Conservation (phyloP, 176 grass and related monocot genomes). For the Cocos nucifera region DNA sequence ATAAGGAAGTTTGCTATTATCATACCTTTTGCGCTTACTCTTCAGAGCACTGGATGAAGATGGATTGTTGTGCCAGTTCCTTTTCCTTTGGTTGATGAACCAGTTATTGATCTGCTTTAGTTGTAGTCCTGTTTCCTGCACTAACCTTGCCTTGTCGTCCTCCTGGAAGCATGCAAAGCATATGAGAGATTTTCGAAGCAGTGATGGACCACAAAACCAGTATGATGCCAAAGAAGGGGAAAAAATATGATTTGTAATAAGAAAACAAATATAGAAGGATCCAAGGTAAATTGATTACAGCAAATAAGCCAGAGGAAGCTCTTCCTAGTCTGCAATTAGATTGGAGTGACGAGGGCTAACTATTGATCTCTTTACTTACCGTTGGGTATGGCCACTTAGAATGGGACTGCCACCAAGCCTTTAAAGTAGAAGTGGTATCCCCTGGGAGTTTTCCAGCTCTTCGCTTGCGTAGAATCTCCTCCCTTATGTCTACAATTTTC, state of each 20-base stretch:
- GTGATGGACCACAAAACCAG: too few species aligned
- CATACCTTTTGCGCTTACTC: constrained; percentile 88
- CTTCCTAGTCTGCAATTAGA: too few species aligned
- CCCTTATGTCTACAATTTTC: constrained; percentile 89
- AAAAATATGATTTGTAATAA: too few species aligned
- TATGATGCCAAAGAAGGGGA: too few species aligned
- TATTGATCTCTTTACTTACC: constrained; percentile 20
- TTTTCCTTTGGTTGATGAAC: constrained; percentile 98
- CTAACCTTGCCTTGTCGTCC: constrained; percentile 83
- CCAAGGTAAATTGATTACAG: neutral
- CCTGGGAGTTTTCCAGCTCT: constrained; percentile 96
- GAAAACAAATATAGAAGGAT: too few species aligned
- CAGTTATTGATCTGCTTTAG: constrained; percentile 99
- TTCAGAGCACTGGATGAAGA: constrained; percentile 58
- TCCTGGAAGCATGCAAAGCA: constrained; percentile 33
- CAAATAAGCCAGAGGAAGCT: neutral
- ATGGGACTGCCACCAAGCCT: constrained; percentile 96
- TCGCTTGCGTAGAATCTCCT: constrained; percentile 90
- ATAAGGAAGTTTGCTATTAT: neutral
- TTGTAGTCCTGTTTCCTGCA: constrained; percentile 90
- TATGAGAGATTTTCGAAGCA: too few species aligned
- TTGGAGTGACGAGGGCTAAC: neutral
- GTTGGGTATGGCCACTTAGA: constrained; percentile 97
- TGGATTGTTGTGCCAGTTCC: constrained; percentile 91
- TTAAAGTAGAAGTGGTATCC: constrained; percentile 75